A percentile compares a stretch with the other conserved stretches of the same genome.
Conservation (phyloP, 2,329 filamentous ascomycete species). For the Fusarium tricinctum region DNA sequence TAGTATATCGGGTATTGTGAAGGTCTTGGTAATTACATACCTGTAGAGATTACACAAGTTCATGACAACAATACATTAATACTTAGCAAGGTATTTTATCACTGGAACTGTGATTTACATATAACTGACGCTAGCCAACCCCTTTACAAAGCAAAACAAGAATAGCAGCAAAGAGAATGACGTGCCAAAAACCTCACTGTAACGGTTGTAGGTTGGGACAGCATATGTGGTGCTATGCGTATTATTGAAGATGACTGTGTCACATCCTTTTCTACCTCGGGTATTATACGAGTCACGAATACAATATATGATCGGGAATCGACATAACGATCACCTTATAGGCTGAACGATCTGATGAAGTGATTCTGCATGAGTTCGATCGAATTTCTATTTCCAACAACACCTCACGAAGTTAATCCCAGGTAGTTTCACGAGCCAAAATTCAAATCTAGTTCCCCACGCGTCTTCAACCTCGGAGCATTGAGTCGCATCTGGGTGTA, state of each 20-base stretch:
- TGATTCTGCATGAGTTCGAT: not conserved
- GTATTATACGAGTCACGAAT: not conserved
- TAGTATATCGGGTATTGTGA: too few relatives aligned
- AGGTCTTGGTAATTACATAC: too few relatives aligned
- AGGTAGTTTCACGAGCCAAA: not conserved
- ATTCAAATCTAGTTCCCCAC: not conserved
- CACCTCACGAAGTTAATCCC: not conserved
- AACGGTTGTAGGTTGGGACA: not conserved
- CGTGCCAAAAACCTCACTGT: constrained; percentile 4
- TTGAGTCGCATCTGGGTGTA: not conserved
- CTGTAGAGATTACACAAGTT: too few relatives aligned
- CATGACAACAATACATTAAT: too few relatives aligned
- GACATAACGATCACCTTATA: not conserved
- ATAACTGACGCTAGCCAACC: constrained; percentile 16
- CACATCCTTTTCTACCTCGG: not conserved
- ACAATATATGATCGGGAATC: too few relatives aligned
- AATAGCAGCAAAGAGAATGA: constrained; percentile 4
- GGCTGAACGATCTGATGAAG: not conserved
- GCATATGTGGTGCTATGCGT: not conserved
- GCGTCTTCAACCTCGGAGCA: constrained; percentile 1
- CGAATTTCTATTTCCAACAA: constrained; percentile 1
- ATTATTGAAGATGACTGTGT: not conserved
- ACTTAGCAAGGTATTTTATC: too few relatives aligned
- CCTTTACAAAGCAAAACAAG: not conserved
- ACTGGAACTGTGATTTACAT: too few relatives aligned